Base-by-base conservation (phyloP, 2,329 filamentous ascomycete genomes). In the Torrubiella hemipterigena region DNA sequence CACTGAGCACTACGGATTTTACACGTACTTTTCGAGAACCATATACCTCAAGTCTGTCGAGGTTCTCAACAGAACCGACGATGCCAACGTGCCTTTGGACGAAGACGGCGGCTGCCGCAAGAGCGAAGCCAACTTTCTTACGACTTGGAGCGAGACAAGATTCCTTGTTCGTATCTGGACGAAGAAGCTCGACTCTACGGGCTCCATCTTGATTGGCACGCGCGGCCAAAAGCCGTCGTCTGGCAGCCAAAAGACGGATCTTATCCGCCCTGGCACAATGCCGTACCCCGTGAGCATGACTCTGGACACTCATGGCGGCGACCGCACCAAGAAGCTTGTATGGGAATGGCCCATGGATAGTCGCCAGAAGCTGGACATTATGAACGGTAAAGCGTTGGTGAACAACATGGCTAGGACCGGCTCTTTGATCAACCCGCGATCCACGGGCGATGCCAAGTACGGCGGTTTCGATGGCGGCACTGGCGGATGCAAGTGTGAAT, bases 1-100 rank as follows among this genome's bases (percentile, higher is more conserved):
- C 3, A 79, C 78, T 0, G 89, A 96, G 52, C 85, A 94, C 56
- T 95, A 93, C 54, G 85, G 84, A 3, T 95, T 95, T 58, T 95
- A 94, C 59, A 82, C 73, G 1, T 93, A 94, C 62, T 96, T 82
- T 54, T 77, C 86, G 56, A 83, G 86, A 41, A 81, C 79, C 7
- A 83, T 93, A 40, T 93, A 89, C 60, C 65, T 93, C 38, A 74
- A 77, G 43, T 76, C 73, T 12, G 58, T 66, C 9, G 55, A 56
- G 1, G 51, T 58, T 2, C 49, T 72, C 35, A 66, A 68, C 39
- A 47, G 47, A n/a, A 61, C 61, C 12, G 47, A 49, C 11, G 49
- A 58, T n/a, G 50, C 49, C 7, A 49, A 57, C 29, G 51, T 63
- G 3, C 55, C 63, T 2, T 55, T 62, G 17, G 73, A 78, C 41